Conservation (phyloP, 768 basidiomycete species). For the Leucosporidium scottii region DNA sequence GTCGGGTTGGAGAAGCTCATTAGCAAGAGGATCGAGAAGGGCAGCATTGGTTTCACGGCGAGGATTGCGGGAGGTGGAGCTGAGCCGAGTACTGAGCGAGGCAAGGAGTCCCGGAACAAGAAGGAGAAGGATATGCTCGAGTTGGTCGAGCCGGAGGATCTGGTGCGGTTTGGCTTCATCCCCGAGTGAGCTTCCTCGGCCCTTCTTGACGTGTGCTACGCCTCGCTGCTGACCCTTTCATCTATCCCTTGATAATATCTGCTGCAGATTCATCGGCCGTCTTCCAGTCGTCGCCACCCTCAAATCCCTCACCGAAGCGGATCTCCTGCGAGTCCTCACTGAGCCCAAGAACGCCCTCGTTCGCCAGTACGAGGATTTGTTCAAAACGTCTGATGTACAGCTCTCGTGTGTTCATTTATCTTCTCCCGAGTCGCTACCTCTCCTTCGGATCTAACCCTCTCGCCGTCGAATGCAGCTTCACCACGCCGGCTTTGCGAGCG, state of each 20-base stretch:
- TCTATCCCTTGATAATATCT: too few relatives aligned
- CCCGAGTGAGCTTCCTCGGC: slow-evolving; percentile 65
- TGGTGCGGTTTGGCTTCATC: slow-evolving; percentile 86
- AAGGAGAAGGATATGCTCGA: slow-evolving; percentile 61
- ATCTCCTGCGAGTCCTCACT: slow-evolving; percentile 81
- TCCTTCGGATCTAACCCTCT: slow-evolving; percentile 44
- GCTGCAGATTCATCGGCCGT: slow-evolving; percentile 64
- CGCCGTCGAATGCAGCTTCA: slow-evolving; percentile 52
- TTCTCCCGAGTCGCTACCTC: too few relatives aligned
- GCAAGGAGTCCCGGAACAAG: slow-evolving; percentile 36
- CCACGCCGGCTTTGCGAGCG: slow-evolving; percentile 67
- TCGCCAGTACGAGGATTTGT: slow-evolving; percentile 60
- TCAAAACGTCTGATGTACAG: slow-evolving; percentile 16
- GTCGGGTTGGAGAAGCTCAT: slow-evolving; percentile 82
- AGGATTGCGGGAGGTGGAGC: background rate
- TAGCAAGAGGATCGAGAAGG: slow-evolving; percentile 53
- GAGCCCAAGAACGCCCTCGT: slow-evolving; percentile 87
- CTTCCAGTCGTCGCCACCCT: slow-evolving; percentile 87
- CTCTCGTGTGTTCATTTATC: slow-evolving; percentile 48
- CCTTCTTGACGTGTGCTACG: too few relatives aligned
- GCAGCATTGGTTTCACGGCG: slow-evolving; percentile 77
- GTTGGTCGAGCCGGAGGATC: slow-evolving; percentile 65
- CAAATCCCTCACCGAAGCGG: slow-evolving; percentile 65
- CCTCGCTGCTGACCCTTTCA: too few relatives aligned
- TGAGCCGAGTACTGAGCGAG: background rate